A percentile compares a stretch with the other conserved stretches of the same genome.
Evolutionary conservation across 192 early-diverging fungal genomes (phyloP).

Genomic region (Chytriomyces sp.): DNA sequence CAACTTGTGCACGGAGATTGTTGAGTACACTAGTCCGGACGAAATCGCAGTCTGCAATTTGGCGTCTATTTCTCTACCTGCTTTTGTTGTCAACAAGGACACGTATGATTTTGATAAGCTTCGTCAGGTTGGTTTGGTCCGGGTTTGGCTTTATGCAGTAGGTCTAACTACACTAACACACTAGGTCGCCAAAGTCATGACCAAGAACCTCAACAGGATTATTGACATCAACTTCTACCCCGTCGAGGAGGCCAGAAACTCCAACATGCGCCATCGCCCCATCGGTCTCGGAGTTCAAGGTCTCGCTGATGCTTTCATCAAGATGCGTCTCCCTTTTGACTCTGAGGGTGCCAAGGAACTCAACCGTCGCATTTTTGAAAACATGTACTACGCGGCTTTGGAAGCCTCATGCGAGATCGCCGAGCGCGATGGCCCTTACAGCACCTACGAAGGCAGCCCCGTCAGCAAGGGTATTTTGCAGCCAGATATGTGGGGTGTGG

Average conservation of each 20-base stretch:
- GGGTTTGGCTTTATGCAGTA: background rate
- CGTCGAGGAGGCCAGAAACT: slow-evolving; percentile 79
- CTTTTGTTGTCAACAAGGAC: slow-evolving; percentile 70
- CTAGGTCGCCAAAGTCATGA: slow-evolving; percentile 82
- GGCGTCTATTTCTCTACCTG: slow-evolving; percentile 89
- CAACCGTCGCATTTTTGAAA: slow-evolving; percentile 92
- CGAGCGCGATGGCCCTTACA: slow-evolving; percentile 74
- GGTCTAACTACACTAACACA: slow-evolving; percentile 2
- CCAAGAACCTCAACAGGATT: slow-evolving; percentile 93
- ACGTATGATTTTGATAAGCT: slow-evolving; percentile 85
- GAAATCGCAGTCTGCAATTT: slow-evolving; percentile 98
- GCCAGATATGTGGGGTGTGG: slow-evolving; percentile 91
- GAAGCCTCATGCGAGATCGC: slow-evolving; percentile 93
- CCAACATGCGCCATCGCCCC: slow-evolving; percentile 95
- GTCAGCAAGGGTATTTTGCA: slow-evolving; percentile 88
- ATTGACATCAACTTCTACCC: slow-evolving; percentile 98
- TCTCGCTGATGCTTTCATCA: slow-evolving; percentile 94
- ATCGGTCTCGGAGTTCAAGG: slow-evolving; percentile 98
- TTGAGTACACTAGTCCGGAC: slow-evolving; percentile 92
- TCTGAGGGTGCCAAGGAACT: slow-evolving; percentile 78
- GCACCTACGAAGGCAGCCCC: slow-evolving; percentile 87
- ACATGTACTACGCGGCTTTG: slow-evolving; percentile 92
- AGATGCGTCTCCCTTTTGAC: slow-evolving; percentile 94
- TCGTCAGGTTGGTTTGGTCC: slow-evolving; percentile 49
- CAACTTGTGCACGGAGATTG: slow-evolving; percentile 98